These are phyloP conservation scores for Plasmodium inui DNA, from an alignment of 169 alveolate genomes.

Conservation along the genomic window DNA sequence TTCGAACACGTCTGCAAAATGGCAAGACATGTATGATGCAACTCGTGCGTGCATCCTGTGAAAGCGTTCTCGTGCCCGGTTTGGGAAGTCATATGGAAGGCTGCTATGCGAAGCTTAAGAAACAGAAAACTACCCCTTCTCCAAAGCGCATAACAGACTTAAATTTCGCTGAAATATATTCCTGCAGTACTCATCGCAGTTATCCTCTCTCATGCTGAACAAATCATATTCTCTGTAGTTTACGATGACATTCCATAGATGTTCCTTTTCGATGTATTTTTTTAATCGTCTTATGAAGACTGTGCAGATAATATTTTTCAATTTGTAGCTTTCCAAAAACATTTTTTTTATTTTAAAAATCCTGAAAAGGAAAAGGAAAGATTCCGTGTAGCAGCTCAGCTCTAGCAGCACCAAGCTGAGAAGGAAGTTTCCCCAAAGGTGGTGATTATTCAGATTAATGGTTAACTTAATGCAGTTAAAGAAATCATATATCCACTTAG, in stretches of 20 bases:
- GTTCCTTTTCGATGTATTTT: slow-evolving; percentile 24
- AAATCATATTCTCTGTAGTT: slow-evolving; percentile 56
- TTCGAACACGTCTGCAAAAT: neutral
- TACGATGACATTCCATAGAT: slow-evolving; percentile 38
- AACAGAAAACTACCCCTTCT: slow-evolving; percentile 17
- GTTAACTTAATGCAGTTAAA: slow-evolving; percentile 58
- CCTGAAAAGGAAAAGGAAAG: slow-evolving; percentile 52
- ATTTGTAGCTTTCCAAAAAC: slow-evolving; percentile 69
- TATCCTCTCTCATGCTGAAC: slow-evolving; percentile 54
- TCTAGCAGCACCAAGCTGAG: slow-evolving; percentile 68
- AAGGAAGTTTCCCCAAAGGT: slow-evolving; percentile 52
- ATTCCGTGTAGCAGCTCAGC: slow-evolving; percentile 72
- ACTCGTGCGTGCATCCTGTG: neutral
- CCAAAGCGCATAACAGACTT: slow-evolving; percentile 19
- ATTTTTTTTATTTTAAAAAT: slow-evolving; percentile 63
- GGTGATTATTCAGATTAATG: slow-evolving; percentile 50
- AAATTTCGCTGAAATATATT: slow-evolving; percentile 46
- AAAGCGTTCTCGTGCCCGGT: neutral
- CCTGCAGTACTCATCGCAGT: slow-evolving; percentile 22
- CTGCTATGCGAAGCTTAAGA: neutral
- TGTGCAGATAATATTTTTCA: slow-evolving; percentile 51
- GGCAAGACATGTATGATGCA: neutral
- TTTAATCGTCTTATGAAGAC: slow-evolving; percentile 66
- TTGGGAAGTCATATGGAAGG: neutral
- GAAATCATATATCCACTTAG: slow-evolving; percentile 67